phyloP scores from a whole-genome alignment of 371 early-diverging fungal species.

The Mortierella sp. region DNA sequence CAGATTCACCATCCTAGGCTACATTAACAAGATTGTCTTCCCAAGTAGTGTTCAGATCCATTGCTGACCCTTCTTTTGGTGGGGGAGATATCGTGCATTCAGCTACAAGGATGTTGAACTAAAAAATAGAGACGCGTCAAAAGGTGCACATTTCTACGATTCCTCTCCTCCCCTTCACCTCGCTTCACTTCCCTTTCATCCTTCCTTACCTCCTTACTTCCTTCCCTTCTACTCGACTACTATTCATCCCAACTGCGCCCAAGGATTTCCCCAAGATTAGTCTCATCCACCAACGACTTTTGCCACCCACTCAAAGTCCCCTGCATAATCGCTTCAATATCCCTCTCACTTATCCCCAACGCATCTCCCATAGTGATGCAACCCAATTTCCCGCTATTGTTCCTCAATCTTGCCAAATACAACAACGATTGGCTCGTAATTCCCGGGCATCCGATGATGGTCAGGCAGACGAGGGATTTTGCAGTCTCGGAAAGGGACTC shows the following conservation, averaged over 20 bases:
- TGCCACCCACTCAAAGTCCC: conserved; percentile 59
- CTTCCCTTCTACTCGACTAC: not conserved
- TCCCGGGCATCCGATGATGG: conserved; percentile 57
- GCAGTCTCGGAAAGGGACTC: conserved; percentile 51
- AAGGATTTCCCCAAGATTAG: conserved; percentile 51
- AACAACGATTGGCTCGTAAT: conserved; percentile 49
- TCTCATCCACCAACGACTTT: conserved; percentile 55
- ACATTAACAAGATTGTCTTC: not conserved
- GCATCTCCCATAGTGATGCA: conserved; percentile 62
- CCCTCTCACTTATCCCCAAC: conserved; percentile 52
- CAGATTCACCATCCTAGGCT: not conserved
- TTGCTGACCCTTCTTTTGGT: not conserved
- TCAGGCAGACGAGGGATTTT: conserved; percentile 51
- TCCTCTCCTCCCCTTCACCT: too few species aligned
- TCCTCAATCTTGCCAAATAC: conserved; percentile 40
- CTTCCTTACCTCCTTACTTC: not conserved
- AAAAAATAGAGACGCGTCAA: too few species aligned
- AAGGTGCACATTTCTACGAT: too few species aligned
- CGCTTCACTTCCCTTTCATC: too few species aligned
- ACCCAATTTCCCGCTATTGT: conserved; percentile 47
- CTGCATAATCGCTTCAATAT: conserved; percentile 58
- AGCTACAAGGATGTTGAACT: too few species aligned
- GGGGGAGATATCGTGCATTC: too few species aligned
- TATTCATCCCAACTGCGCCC: conserved; percentile 57
- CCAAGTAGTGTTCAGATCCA: not conserved